Evolutionary conservation across 1,284 basidiomycete genomes (phyloP).

Genomic region (Irpex sp.): DNA sequence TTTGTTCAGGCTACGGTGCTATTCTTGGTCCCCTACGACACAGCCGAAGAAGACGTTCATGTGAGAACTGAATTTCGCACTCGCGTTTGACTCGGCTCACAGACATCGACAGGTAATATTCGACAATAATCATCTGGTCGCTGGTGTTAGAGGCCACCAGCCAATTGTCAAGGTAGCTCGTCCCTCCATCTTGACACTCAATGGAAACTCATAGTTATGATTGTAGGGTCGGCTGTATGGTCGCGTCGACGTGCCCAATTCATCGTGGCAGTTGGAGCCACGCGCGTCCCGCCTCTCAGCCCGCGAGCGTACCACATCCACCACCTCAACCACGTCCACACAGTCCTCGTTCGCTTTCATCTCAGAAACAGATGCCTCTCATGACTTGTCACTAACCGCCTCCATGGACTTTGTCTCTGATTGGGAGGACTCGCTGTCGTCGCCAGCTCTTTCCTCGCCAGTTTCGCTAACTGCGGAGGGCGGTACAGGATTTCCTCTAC

Average conservation of each 20-base stretch:
- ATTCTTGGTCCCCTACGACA: slow-evolving; percentile 63
- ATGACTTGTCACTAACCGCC: slow-evolving; percentile 58
- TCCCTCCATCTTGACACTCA: neutral
- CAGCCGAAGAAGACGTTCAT: slow-evolving; percentile 61
- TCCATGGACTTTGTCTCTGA: slow-evolving; percentile 72
- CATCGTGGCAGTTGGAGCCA: slow-evolving; percentile 75
- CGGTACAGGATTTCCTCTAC: slow-evolving; percentile 11
- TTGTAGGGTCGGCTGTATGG: slow-evolving; percentile 64
- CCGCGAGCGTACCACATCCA: slow-evolving; percentile 67
- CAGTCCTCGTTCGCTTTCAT: slow-evolving; percentile 74
- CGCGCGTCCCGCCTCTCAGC: slow-evolving; percentile 41
- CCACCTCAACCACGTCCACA: slow-evolving; percentile 65
- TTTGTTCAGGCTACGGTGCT: slow-evolving; percentile 64
- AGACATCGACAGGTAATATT: slow-evolving; percentile 51
- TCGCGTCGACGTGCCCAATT: slow-evolving; percentile 53
- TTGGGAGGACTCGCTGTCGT: slow-evolving; percentile 51
- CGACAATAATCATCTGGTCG: slow-evolving; percentile 63
- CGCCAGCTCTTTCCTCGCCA: slow-evolving; percentile 57
- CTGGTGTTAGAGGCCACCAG: slow-evolving; percentile 60
- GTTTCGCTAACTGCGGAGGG: slow-evolving; percentile 51
- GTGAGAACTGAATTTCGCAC: slow-evolving; percentile 35
- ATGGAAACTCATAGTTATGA: neutral
- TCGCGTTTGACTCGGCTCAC: neutral
- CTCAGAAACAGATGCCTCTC: slow-evolving; percentile 74
- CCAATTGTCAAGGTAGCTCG: slow-evolving; percentile 62